These are phyloP conservation scores for Pseudocercospora fijiensis DNA, from an alignment of 2,329 filamentous ascomycete species.

Conservation along the genomic window DNA sequence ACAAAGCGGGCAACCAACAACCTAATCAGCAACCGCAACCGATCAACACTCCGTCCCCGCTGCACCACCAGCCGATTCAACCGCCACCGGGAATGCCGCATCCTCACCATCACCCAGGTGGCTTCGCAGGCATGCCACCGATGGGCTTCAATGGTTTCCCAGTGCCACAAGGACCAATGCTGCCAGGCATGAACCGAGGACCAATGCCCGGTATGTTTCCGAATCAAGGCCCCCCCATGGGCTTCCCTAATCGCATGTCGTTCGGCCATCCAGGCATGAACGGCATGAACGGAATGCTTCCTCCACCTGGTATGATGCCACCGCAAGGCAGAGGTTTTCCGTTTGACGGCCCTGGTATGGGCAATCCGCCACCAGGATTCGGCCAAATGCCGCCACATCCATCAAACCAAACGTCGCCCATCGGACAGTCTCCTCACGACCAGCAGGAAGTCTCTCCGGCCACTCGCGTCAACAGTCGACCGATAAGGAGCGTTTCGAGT, in stretches of 20 bases:
- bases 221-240: constrained; percentile 52
- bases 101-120: constrained; percentile 40
- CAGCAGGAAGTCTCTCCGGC: constrained; percentile 39
- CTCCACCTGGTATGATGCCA: constrained; percentile 55
- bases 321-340: constrained; percentile 55
- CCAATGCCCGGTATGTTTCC: constrained; percentile 55
- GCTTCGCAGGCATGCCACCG: constrained; percentile 48
- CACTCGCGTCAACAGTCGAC: constrained; percentile 76
- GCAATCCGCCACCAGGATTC: constrained; percentile 53
- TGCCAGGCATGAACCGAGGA: constrained; percentile 52
- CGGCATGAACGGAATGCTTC: constrained; percentile 36
- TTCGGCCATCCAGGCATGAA: constrained; percentile 61
- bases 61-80: constrained; percentile 59
- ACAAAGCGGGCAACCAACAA: constrained; percentile 56
- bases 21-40: constrained; percentile 49
- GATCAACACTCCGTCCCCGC: constrained; percentile 37
- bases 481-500: constrained; percentile 60
- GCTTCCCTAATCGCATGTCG: constrained; percentile 39
- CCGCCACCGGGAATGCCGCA: constrained; percentile 58
- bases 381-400: constrained; percentile 43
- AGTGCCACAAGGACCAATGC: constrained; percentile 53
- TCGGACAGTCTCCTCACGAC: constrained; percentile 35
- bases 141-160: constrained; percentile 59
- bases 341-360: constrained; percentile 47
- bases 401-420: constrained; percentile 36